A percentile compares a stretch with the other conserved stretches of the same genome.
Conservation (phyloP, 495 filamentous ascomycete species). For the Neurospora pannonica region DNA sequence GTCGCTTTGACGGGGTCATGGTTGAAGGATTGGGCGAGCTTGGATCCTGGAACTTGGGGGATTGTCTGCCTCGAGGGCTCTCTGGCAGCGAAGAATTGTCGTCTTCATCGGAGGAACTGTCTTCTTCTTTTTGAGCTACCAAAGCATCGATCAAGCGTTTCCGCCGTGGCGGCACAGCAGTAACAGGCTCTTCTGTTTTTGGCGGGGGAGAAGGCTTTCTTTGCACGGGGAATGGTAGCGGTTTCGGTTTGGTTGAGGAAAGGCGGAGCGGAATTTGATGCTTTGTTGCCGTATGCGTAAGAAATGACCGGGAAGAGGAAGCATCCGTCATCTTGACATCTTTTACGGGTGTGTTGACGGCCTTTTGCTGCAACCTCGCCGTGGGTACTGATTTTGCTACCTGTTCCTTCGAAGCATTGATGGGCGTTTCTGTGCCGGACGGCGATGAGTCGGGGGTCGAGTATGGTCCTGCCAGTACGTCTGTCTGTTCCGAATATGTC, state of each 20-base stretch:
- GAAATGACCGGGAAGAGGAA: slow-evolving; percentile 5
- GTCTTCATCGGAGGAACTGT: slow-evolving; percentile 14
- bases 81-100: slow-evolving; percentile 2
- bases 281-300: slow-evolving; percentile 15
- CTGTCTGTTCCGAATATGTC: slow-evolving; percentile 13
- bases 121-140: slow-evolving; percentile 29
- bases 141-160: slow-evolving; percentile 47
- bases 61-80: neutral
- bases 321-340: slow-evolving; percentile 14
- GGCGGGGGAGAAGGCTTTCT: slow-evolving; percentile 7
- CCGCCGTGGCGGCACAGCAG: slow-evolving; percentile 15
- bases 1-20: neutral
- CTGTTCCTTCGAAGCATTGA: neutral
- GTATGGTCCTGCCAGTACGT: slow-evolving; percentile 12
- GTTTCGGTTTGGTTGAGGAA: slow-evolving; percentile 10
- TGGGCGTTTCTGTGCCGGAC: slow-evolving; percentile 4
- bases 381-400: slow-evolving; percentile 4
- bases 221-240: slow-evolving; percentile 1
- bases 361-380: slow-evolving; percentile 1
- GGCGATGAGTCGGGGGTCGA: slow-evolving; percentile 23
- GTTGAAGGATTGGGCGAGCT: slow-evolving; percentile 7
- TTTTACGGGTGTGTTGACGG: slow-evolving; percentile 16
- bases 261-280: slow-evolving; percentile 33
- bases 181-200: neutral
- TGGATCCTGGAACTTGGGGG: slow-evolving; percentile 5